Base-by-base conservation (phyloP, 331 rosid species). In the Malus hybrid region DNA sequence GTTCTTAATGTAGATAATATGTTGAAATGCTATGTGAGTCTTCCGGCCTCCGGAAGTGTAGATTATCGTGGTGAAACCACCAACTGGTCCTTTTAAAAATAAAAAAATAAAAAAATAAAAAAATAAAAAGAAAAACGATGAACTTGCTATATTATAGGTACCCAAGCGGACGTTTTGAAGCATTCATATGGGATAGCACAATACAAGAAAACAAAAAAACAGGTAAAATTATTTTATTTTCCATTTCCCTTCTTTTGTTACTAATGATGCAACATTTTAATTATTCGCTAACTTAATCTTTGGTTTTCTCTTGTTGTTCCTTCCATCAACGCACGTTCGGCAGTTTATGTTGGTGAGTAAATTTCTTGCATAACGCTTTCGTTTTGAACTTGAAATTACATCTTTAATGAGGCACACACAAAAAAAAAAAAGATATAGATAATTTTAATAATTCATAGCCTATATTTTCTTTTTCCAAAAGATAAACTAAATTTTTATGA, bases 171-270 rank as follows among this genome's bases (percentile, higher is more conserved):
- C 78, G 73, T 65, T 81, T 28, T 24, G 84, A 76, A 55, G 78
- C 77, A 29, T 81, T 71, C 58, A 42, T 81, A 10, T 81, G 84
- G 84, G 78, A 76, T 32, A 76, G 65, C 34, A 64, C 81, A 5
- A 44, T 65, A 52, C 71, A 74, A 71, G 19, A 9, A 24, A 70
- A 26, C 52, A 81, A 81, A 66, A 80, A 75, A 30, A 75, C 84
- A 75, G 75, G 84, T 80, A 24, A 60, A 60, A 28, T n/a, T 10
- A 13, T 42, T 42, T 68, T 8, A 67, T 24, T 34, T 12, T 66
- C 28, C 50, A 36, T 66, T 10, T 34, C 19, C 36, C 19, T 10
- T 15, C 28, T 34, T 66, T 42, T 14, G 32, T 6, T 2, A 42
- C 11, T 5, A 20, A 67, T 13, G 5, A 22, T 42, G 29, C 33